A percentile compares a stretch with the other conserved stretches of the same genome.
Conservation (phyloP, 306 rosid genomes). For the Quercus aquifolioides region DNA sequence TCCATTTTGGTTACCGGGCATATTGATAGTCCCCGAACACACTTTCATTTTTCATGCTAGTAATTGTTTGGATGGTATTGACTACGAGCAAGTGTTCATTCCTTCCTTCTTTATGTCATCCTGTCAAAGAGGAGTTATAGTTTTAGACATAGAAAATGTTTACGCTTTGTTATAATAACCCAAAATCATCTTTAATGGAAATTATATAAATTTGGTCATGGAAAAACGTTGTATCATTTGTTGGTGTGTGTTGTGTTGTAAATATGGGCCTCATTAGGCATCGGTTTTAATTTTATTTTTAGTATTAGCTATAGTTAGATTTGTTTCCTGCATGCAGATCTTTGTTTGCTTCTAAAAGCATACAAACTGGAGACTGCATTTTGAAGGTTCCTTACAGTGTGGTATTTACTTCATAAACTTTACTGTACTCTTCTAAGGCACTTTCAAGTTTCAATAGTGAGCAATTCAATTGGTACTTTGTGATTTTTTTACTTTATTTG, state of each 20-base stretch:
- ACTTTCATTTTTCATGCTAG: not conserved
- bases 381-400: slow-evolving; percentile 64
- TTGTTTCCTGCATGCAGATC: slow-evolving; percentile 32
- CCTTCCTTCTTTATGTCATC: not conserved
- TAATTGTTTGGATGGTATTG: not conserved
- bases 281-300: not conserved
- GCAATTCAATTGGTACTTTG: not conserved
- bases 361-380: slow-evolving; percentile 59
- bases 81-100: not conserved
- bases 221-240: not conserved
- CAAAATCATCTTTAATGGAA: not conserved
- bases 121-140: not conserved
- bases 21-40: not conserved
- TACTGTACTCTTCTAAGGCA: not conserved
- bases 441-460: not conserved
- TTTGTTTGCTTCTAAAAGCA: slow-evolving; percentile 57
- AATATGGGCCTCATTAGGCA: not conserved
- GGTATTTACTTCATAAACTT: slow-evolving; percentile 33
- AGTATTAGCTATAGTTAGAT: not conserved
- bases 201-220: not conserved
- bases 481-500: slow-evolving; percentile 19
- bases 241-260: not conserved
- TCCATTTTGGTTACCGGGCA: not conserved
- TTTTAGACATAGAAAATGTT: not conserved
- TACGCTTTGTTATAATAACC: not conserved